These are phyloP conservation scores for Trametes pubescens DNA, from an alignment of 1,284 basidiomycete genomes.

Conservation along the genomic window DNA sequence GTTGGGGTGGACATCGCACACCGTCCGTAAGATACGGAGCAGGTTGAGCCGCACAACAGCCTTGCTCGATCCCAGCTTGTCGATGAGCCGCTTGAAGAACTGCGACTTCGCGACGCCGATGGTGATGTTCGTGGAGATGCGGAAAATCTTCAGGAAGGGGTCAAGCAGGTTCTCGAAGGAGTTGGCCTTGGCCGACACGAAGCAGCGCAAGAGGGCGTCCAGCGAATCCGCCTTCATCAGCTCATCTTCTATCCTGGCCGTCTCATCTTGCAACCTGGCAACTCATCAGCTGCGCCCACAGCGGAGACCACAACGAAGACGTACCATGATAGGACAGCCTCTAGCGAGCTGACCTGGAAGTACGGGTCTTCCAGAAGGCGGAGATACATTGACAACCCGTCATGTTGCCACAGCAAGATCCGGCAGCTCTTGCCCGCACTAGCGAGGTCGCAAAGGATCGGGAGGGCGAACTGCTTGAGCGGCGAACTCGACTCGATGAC, in stretches of 20 bases:
- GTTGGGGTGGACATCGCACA: constrained; percentile 91
- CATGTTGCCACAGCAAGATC: constrained; percentile 88
- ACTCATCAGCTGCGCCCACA: constrained; percentile 5
- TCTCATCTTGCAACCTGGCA: constrained; percentile 91
- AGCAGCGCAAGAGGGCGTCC: constrained; percentile 82
- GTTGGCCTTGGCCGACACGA: constrained; percentile 87
- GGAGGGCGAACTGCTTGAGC: constrained; percentile 95
- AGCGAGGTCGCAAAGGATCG: constrained; percentile 94
- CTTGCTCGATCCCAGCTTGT: constrained; percentile 83
- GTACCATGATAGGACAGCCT: constrained; percentile 91
- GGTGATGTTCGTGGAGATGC: constrained; percentile 79
- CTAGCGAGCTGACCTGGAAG: constrained; percentile 94
- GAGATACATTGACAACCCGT: constrained; percentile 85
- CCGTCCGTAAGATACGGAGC: constrained; percentile 83
- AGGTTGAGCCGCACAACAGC: constrained; percentile 92
- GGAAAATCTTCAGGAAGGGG: constrained; percentile 89
- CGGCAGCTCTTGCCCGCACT: constrained; percentile 93
- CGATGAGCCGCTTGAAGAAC: constrained; percentile 89
- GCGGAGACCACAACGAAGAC: constrained; percentile 41
- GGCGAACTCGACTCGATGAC: constrained; percentile 90
- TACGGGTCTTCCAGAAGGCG: constrained; percentile 90
- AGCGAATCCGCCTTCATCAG: constrained; percentile 76
- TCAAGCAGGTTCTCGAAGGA: constrained; percentile 97
- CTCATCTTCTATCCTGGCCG: constrained; percentile 90
- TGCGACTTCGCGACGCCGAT: constrained; percentile 81